Conservation (phyloP, 345 rosid species). For the Eucalyptus virginea region DNA sequence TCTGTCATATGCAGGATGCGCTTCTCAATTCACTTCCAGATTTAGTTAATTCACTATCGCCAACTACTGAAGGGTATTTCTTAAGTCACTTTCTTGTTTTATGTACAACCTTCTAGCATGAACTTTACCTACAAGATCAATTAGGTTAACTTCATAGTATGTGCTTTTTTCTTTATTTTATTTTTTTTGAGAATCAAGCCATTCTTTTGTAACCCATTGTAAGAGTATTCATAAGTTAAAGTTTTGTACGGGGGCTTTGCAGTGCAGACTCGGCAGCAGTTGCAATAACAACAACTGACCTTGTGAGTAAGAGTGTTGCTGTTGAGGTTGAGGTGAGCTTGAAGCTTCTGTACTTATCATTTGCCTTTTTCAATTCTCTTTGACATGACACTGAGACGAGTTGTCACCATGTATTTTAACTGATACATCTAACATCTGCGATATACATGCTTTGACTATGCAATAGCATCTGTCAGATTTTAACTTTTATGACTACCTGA, state of each 20-base stretch:
- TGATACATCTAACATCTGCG: not conserved
- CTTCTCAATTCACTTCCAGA: conserved; percentile 73
- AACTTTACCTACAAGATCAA: not conserved
- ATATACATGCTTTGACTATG: not conserved
- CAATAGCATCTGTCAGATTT: not conserved
- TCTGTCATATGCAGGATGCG: conserved; percentile 43
- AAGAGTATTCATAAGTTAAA: not conserved
- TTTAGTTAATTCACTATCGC: conserved; percentile 46
- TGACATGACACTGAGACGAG: not conserved
- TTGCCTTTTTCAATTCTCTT: not conserved
- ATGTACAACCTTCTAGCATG: not conserved
- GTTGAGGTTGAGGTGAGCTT: conserved; percentile 54
- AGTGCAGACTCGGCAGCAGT: conserved; percentile 96
- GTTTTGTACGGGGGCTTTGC: conserved; percentile 11
- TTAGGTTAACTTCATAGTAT: not conserved
- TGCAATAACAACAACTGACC: conserved; percentile 95
- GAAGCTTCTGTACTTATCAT: not conserved
- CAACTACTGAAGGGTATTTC: conserved; percentile 52
- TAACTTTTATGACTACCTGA: not conserved
- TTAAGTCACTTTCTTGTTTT: not conserved
- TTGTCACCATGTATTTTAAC: not conserved
- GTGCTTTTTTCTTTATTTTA: not conserved
- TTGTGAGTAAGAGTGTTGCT: conserved; percentile 96
- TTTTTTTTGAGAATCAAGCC: not conserved
- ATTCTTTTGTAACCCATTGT: not conserved